Evolutionary conservation across 306 rosid species (phyloP).

Genomic region (Psophocarpus tetragonolobus): DNA sequence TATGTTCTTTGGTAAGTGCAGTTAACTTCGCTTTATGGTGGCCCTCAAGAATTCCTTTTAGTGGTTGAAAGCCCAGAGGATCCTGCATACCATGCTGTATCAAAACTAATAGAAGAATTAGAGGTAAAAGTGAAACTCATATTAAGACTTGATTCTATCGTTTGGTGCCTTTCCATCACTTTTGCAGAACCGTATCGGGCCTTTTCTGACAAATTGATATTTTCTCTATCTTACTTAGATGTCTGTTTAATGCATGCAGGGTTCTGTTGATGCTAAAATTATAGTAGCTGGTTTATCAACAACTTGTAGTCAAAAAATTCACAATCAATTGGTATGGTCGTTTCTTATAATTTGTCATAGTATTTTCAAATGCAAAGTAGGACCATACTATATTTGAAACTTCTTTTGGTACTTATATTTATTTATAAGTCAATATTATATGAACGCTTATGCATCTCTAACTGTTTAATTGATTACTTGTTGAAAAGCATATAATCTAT

Average conservation of each 20-base stretch:
- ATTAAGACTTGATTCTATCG: conserved; percentile 16
- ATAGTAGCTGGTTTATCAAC: conserved; percentile 87
- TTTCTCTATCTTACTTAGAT: conserved; percentile 8
- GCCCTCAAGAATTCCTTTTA: conserved; percentile 87
- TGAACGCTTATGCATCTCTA: background rate
- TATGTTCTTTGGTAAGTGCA: conserved; percentile 42
- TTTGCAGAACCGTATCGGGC: background rate
- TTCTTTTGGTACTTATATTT: conserved; percentile 2
- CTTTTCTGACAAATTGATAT: background rate
- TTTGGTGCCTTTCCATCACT: conserved; percentile 21
- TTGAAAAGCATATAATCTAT: background rate
- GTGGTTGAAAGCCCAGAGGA: conserved; percentile 89
- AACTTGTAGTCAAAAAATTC: conserved; percentile 97
- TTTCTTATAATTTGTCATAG: conserved; percentile 1
- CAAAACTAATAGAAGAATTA: conserved; percentile 64
- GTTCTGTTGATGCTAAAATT: conserved; percentile 73
- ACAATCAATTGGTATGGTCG: conserved; percentile 82
- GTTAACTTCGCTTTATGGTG: conserved; percentile 98
- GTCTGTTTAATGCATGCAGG: conserved; percentile 51
- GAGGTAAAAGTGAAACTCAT: conserved; percentile 52
- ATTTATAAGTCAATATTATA: background rate
- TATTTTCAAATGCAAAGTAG: conserved; percentile 28
- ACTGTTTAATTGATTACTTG: conserved; percentile 23
- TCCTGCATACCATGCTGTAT: conserved; percentile 74
- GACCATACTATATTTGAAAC: background rate